These are phyloP conservation scores for Gymnopilus junonius DNA, from an alignment of 768 basidiomycete genomes.

Conservation along the genomic window DNA sequence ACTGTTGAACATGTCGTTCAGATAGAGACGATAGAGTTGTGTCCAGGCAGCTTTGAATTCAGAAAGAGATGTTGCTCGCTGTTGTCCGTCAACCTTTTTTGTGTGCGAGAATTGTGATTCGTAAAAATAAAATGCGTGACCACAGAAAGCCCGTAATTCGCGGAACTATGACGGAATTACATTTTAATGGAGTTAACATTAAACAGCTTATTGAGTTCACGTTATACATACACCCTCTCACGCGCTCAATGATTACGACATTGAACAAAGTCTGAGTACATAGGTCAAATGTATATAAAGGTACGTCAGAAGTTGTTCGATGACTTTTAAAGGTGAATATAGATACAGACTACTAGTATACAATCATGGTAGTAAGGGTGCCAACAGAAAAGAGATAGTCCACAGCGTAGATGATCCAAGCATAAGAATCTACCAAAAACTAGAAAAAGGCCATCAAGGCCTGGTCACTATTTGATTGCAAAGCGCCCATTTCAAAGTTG, in stretches of 20 bases:
- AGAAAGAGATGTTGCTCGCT: too few species aligned
- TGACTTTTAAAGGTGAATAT: not conserved
- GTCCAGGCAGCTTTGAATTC: not conserved
- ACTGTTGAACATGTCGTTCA: not conserved
- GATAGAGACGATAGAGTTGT: not conserved
- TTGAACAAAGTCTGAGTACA: not conserved
- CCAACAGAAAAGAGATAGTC: not conserved
- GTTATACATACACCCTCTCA: not conserved
- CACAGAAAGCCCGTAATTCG: slow-evolving; percentile 10
- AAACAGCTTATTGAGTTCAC: not conserved
- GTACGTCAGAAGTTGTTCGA: not conserved
- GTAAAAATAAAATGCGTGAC: slow-evolving; percentile 6
- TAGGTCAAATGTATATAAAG: not conserved
- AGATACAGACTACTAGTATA: slow-evolving; percentile 1
- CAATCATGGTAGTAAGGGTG: not conserved
- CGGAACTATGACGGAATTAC: slow-evolving; percentile 14
- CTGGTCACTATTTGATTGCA: slow-evolving; percentile 45
- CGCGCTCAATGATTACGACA: not conserved
- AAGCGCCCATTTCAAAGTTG: slow-evolving; percentile 53
- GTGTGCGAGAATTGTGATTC: not conserved
- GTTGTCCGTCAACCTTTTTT: not conserved
- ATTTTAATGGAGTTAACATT: too few species aligned
- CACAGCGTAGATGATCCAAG: not conserved
- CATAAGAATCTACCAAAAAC: not conserved
- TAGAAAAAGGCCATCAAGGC: slow-evolving; percentile 56